Conservation (phyloP, 768 basidiomycete species). For the Leccinum sublutescens region DNA sequence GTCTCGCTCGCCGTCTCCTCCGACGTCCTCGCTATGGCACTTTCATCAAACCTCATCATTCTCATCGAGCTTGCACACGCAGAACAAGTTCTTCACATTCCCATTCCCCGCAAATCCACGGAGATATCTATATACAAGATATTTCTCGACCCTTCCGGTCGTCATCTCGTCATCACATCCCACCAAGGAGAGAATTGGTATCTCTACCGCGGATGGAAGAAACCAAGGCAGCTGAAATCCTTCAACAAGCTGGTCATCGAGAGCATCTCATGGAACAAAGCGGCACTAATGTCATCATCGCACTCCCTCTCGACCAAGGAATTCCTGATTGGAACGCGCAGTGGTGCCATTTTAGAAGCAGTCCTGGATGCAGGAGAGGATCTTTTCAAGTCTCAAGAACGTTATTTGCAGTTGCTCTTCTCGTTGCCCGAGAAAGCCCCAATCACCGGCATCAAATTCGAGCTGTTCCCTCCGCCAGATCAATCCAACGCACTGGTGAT, state of each 20-base stretch:
- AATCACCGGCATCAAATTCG: conserved; percentile 82
- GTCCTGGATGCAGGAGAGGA: conserved; percentile 89
- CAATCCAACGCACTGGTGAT: conserved; percentile 68
- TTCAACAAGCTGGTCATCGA: conserved; percentile 85
- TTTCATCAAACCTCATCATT: conserved; percentile 72
- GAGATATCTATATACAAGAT: conserved; percentile 79
- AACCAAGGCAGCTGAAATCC: conserved; percentile 72
- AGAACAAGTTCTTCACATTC: conserved; percentile 82
- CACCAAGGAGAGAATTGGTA: conserved; percentile 94
- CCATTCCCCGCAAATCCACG: conserved; percentile 67
- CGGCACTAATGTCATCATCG: conserved; percentile 58
- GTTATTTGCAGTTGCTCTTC: conserved; percentile 72
- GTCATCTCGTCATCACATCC: conserved; percentile 86
- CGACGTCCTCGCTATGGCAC: conserved; percentile 83
- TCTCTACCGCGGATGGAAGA: conserved; percentile 76
- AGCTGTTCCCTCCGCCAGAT: conserved; percentile 65
- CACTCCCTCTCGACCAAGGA: conserved; percentile 77
- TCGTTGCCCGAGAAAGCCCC: conserved; percentile 78
- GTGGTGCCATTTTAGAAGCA: conserved; percentile 85
- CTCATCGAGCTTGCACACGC: conserved; percentile 88
- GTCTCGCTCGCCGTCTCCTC: conserved; percentile 81
- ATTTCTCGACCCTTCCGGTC: conserved; percentile 90
- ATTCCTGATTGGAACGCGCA: conserved; percentile 82
- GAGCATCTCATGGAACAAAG: conserved; percentile 88
- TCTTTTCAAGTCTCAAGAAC: conserved; percentile 86